phyloP scores from a whole-genome alignment of 2,329 filamentous ascomycete genomes.

The Balansia obtecta region DNA sequence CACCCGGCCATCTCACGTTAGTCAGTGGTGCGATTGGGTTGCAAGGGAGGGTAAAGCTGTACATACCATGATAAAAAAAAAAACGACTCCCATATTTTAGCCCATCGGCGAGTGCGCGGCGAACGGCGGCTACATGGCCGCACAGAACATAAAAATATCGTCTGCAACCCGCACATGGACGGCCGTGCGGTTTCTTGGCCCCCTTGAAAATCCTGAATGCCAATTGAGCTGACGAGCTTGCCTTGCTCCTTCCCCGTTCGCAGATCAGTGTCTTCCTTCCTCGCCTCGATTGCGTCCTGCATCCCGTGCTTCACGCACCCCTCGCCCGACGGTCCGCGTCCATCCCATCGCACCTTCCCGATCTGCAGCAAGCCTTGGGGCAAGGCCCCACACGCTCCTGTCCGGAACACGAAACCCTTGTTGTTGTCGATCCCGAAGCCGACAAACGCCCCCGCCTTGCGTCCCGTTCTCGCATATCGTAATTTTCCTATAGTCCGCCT shows the following conservation, averaged over 20 bases:
- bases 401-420: conserved; percentile 1
- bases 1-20: too few relatives aligned
- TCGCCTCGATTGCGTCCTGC: not conserved
- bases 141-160: not conserved
- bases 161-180: not conserved
- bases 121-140: not conserved
- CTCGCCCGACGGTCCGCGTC: not conserved
- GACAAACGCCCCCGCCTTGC: conserved; percentile 1
- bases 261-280: not conserved
- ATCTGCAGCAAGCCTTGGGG: not conserved
- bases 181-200: not conserved
- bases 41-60: too few relatives aligned
- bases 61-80: too few relatives aligned
- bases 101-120: not conserved
- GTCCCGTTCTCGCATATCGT: conserved; percentile 2
- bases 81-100: not conserved
- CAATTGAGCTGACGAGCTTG: not conserved
- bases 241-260: not conserved
- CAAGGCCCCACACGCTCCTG: not conserved
- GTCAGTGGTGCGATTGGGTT: not conserved
- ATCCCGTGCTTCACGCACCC: not conserved
- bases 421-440: not conserved
- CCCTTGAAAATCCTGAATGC: not conserved
- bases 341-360: conserved; percentile 1
- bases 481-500: conserved; percentile 1